These are phyloP conservation scores for Saccharomycopsis malanga DNA, from an alignment of 805 yeast genomes.

Conservation along the genomic window DNA sequence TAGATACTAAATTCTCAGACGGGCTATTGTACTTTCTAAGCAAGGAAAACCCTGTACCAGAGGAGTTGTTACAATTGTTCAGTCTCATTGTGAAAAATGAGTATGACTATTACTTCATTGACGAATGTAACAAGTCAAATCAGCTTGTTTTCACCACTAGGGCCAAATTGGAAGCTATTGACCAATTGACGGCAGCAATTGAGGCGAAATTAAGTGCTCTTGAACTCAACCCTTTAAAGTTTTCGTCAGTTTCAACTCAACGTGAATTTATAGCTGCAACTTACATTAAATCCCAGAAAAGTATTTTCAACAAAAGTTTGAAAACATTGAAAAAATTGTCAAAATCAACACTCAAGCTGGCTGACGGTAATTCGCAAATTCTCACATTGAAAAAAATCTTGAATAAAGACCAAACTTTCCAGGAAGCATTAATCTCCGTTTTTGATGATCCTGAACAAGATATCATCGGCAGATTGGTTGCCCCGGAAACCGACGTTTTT, in stretches of 20 bases:
- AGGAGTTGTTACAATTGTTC: constrained; percentile 29
- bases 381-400: constrained; percentile 53
- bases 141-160: constrained; percentile 37
- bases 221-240: constrained; percentile 23
- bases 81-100: constrained; percentile 33
- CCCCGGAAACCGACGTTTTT: constrained; percentile 33
- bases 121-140: constrained; percentile 42
- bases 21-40: constrained; percentile 19
- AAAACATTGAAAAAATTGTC: constrained; percentile 42
- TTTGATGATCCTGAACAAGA: constrained; percentile 1
- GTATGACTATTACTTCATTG: constrained; percentile 29
- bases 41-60: constrained; percentile 9
- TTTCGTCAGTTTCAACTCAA: not conserved
- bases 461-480: not conserved
- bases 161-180: constrained; percentile 53
- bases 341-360: constrained; percentile 33
- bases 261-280: not conserved
- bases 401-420: constrained; percentile 46
- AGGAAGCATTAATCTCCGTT: not conserved
- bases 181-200: constrained; percentile 45
- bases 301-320: constrained; percentile 38
- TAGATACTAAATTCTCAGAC: constrained; percentile 4
- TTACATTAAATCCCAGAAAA: constrained; percentile 45
- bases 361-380: constrained; percentile 34
- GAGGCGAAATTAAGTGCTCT: constrained; percentile 35